A percentile compares a stretch with the other conserved stretches of the same genome.
Conservation (phyloP, 176 grass and related monocot species). For the Paspalum vaginatum region DNA sequence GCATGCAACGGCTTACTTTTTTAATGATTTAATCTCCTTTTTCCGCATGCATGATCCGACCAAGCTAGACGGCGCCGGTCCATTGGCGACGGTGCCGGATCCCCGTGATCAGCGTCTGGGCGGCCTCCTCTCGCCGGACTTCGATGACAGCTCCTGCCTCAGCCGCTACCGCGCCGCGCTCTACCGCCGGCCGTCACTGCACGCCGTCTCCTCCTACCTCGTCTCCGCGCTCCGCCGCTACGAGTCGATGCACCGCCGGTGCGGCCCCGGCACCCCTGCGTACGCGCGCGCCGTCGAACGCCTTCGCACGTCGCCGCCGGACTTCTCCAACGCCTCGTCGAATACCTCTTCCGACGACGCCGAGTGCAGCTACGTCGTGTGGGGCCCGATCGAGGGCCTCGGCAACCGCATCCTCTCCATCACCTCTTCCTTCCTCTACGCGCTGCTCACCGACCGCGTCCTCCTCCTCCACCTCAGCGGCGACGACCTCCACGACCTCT, state of each 20-base stretch:
- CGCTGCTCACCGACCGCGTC: constrained; percentile 58
- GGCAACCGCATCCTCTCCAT: constrained; percentile 63
- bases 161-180: constrained; percentile 55
- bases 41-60: background rate
- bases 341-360: background rate
- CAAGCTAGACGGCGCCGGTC: background rate
- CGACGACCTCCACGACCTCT: constrained; percentile 44
- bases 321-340: background rate
- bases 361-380: constrained; percentile 60
- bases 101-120: constrained; percentile 55
- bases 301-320: background rate
- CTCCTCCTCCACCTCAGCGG: constrained; percentile 43
- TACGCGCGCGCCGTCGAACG: constrained; percentile 38
- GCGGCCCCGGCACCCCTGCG: constrained; percentile 47
- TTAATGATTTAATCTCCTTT: background rate
- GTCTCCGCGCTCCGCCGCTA: constrained; percentile 53
- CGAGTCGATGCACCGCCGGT: constrained; percentile 61
- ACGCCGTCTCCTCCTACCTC: constrained; percentile 50
- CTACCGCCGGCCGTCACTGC: constrained; percentile 48
- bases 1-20: background rate
- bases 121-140: constrained; percentile 62
- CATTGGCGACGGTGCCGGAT: constrained; percentile 8
- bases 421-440: constrained; percentile 68
- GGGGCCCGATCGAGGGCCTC: constrained; percentile 52
- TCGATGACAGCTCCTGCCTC: constrained; percentile 57